Evolutionary conservation across 306 rosid species (phyloP).

Genomic region (Astragalus glycyphyllos): DNA sequence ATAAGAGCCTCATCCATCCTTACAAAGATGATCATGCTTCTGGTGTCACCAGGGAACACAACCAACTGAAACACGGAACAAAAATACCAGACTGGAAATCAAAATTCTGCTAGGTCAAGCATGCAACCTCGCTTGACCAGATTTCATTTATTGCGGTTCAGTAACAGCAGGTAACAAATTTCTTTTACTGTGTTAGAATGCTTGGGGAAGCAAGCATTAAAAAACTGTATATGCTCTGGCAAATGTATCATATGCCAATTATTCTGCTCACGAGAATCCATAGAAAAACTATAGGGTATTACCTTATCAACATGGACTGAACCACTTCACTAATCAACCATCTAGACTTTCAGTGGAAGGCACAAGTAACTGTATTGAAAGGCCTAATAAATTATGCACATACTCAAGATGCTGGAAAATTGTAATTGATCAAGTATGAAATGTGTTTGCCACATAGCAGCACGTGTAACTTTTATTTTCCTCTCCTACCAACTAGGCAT

Average conservation of each 20-base stretch:
- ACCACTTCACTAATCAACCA: conserved; percentile 40
- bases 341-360: conserved; percentile 44
- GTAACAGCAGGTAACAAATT: conserved; percentile 33
- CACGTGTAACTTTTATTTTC: conserved; percentile 59
- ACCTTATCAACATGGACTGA: conserved; percentile 40
- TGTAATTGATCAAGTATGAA: conserved; percentile 50
- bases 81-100: conserved; percentile 23
- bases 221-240: conserved; percentile 8
- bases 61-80: conserved; percentile 6
- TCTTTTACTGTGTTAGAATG: conserved; percentile 37
- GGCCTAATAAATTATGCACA: conserved; percentile 51
- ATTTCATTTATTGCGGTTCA: conserved; percentile 31
- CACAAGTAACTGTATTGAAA: conserved; percentile 27
- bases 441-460: conserved; percentile 51
- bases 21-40: neutral
- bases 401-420: conserved; percentile 50
- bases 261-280: conserved; percentile 33
- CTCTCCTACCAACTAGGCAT: conserved; percentile 45
- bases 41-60: neutral
- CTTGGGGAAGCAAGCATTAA: conserved; percentile 42
- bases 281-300: conserved; percentile 32
- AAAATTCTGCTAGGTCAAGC: conserved; percentile 29
- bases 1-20: neutral
- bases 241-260: conserved; percentile 26
- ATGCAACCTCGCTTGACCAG: conserved; percentile 29